Conservation (phyloP, 2,329 filamentous ascomycete species). For the Microsporum audouinii region DNA sequence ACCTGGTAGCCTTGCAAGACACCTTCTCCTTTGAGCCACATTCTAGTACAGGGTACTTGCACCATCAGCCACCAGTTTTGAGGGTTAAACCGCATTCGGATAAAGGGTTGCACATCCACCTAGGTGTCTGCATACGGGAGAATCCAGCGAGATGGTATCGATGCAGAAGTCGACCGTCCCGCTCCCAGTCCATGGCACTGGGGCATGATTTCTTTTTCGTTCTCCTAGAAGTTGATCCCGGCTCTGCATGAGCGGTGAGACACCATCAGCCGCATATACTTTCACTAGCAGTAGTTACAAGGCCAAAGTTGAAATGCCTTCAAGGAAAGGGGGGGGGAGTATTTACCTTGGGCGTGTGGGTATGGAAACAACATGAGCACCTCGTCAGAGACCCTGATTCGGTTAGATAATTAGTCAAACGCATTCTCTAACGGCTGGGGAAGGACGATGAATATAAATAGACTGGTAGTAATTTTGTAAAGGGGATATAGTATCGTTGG, state of each 20-base stretch:
- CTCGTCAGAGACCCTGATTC: too few species aligned
- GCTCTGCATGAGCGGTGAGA: constrained; percentile 4
- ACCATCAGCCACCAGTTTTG: background rate
- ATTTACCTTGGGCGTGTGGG: too few species aligned
- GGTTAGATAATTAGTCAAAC: too few species aligned
- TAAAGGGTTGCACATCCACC: background rate
- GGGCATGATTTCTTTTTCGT: constrained; percentile 2
- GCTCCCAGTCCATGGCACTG: background rate
- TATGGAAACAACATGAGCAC: too few species aligned
- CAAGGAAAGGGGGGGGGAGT: background rate
- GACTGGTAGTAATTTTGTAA: too few species aligned
- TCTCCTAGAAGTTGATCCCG: background rate
- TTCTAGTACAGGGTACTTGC: background rate
- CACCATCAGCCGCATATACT: background rate
- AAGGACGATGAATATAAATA: background rate
- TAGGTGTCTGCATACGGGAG: background rate
- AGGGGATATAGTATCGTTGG: background rate
- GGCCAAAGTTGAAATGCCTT: background rate
- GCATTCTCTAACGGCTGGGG: background rate
- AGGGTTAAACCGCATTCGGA: background rate
- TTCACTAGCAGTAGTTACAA: background rate
- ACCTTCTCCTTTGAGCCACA: background rate
- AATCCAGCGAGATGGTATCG: background rate
- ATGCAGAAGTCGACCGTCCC: background rate
- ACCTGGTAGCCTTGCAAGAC: background rate